These are phyloP conservation scores for Globisporangium irregulare DNA, from an alignment of 352 stramenopile species.

Conservation along the genomic window DNA sequence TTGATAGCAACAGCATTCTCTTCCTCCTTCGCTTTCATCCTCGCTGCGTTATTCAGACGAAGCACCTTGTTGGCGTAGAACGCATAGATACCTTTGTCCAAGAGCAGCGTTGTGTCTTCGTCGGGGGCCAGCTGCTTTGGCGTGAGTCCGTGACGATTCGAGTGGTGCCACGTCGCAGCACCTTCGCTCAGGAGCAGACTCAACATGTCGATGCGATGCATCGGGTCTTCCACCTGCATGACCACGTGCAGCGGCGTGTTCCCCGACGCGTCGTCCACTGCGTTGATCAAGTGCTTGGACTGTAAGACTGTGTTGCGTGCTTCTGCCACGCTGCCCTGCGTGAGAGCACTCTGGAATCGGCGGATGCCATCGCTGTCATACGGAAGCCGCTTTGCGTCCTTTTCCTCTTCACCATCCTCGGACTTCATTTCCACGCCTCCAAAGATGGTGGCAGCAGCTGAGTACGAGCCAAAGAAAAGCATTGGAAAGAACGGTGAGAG, in stretches of 20 bases:
- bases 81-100: constrained; percentile 48
- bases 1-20: not conserved
- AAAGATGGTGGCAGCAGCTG: constrained; percentile 55
- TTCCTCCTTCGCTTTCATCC: not conserved
- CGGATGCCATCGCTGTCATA: constrained; percentile 30
- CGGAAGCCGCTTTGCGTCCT: constrained; percentile 4
- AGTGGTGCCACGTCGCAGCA: constrained; percentile 32
- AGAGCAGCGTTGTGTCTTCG: constrained; percentile 24
- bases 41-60: not conserved
- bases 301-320: constrained; percentile 46
- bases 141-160: constrained; percentile 55
- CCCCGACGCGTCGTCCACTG: constrained; percentile 41
- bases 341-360: constrained; percentile 44
- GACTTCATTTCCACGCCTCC: constrained; percentile 29
- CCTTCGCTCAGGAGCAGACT: constrained; percentile 57
- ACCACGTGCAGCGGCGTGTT: constrained; percentile 61
- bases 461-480: constrained; percentile 64
- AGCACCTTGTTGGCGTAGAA: constrained; percentile 30
- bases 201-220: constrained; percentile 43
- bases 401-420: not conserved
- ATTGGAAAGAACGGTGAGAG: constrained; percentile 50
- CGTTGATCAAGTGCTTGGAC: constrained; percentile 53
- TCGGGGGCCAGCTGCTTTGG: constrained; percentile 43
- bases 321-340: constrained; percentile 51
- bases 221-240: constrained; percentile 45